These are phyloP conservation scores for Aspergillus alliaceus DNA, from an alignment of 2,329 filamentous ascomycete genomes.

Conservation along the genomic window DNA sequence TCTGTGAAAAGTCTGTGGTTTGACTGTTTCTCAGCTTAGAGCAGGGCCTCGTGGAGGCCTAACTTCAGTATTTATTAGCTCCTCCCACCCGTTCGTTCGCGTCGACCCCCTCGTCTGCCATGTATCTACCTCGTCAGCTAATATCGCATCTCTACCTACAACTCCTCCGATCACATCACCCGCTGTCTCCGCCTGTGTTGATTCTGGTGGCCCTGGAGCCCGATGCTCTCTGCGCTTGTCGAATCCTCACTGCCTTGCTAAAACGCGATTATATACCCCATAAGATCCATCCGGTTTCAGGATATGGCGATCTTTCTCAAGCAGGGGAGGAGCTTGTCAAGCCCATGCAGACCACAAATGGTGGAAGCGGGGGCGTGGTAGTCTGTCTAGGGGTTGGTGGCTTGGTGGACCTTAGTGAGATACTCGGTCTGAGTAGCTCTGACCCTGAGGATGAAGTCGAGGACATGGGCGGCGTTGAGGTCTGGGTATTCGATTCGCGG, in stretches of 20 bases:
- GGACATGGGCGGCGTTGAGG: constrained; percentile 78
- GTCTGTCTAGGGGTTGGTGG: constrained; percentile 92
- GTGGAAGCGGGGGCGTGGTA: constrained; percentile 84
- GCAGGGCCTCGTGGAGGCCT: constrained; percentile 17
- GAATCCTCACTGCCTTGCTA: constrained; percentile 87
- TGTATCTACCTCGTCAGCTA: constrained; percentile 91
- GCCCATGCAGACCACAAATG: constrained; percentile 82
- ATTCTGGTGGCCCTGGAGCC: constrained; percentile 92
- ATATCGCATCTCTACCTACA: constrained; percentile 90
- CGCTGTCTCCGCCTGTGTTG: constrained; percentile 86
- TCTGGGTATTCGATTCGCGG: constrained; percentile 91
- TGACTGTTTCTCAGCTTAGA: constrained; percentile 11
- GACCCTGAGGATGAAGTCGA: constrained; percentile 62
- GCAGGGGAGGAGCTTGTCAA: constrained; percentile 75
- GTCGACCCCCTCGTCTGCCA: constrained; percentile 44
- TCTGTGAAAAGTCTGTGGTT: neutral
- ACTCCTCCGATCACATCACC: constrained; percentile 80
- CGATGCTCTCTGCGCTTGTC: constrained; percentile 91
- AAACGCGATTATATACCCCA: constrained; percentile 97
- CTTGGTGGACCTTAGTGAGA: constrained; percentile 79
- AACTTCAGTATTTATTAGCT: neutral
- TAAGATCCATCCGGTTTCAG: constrained; percentile 92
- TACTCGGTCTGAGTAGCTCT: constrained; percentile 73
- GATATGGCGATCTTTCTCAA: constrained; percentile 83
- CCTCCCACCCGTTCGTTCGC: constrained; percentile 18